phyloP scores from a whole-genome alignment of 1,284 basidiomycete genomes.

The Dichomitus squalens region DNA sequence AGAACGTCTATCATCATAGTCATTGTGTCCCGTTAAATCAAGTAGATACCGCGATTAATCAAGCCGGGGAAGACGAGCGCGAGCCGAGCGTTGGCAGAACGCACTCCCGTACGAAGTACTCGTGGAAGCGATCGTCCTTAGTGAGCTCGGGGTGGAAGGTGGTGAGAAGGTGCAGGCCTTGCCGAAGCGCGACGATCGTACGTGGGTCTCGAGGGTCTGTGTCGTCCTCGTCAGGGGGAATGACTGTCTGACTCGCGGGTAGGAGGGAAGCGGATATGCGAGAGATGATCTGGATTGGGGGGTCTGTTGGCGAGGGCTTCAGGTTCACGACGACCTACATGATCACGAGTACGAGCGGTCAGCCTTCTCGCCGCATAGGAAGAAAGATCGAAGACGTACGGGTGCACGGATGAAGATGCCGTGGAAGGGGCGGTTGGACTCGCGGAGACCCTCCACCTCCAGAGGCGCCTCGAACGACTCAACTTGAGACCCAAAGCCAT shows the following conservation, averaged over 20 bases:
- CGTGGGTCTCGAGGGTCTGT: constrained; percentile 52
- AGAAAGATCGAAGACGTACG: constrained; percentile 34
- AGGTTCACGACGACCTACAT: constrained; percentile 67
- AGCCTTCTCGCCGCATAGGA: not conserved
- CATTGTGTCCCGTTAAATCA: no score
- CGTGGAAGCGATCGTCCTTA: constrained; percentile 85
- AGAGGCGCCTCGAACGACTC: constrained; percentile 90
- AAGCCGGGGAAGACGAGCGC: constrained; percentile 19
- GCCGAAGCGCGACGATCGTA: constrained; percentile 84
- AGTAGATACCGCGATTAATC: no score
- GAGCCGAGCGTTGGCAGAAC: constrained; percentile 44
- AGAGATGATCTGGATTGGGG: constrained; percentile 70
- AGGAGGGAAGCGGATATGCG: constrained; percentile 66
- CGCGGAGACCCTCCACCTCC: constrained; percentile 62
- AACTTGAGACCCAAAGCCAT: constrained; percentile 88
- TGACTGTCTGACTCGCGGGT: constrained; percentile 48
- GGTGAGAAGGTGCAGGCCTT: constrained; percentile 85
- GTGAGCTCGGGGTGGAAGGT: constrained; percentile 97
- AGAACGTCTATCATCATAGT: no score
- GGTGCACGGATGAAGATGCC: constrained; percentile 97
- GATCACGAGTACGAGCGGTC: constrained; percentile 17
- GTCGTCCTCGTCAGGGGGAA: constrained; percentile 36
- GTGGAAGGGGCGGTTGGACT: constrained; percentile 70
- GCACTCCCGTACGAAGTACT: constrained; percentile 78
- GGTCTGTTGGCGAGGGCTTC: constrained; percentile 43